Base-by-base conservation (phyloP, 345 rosid species). In the Eutrema heterophyllum region DNA sequence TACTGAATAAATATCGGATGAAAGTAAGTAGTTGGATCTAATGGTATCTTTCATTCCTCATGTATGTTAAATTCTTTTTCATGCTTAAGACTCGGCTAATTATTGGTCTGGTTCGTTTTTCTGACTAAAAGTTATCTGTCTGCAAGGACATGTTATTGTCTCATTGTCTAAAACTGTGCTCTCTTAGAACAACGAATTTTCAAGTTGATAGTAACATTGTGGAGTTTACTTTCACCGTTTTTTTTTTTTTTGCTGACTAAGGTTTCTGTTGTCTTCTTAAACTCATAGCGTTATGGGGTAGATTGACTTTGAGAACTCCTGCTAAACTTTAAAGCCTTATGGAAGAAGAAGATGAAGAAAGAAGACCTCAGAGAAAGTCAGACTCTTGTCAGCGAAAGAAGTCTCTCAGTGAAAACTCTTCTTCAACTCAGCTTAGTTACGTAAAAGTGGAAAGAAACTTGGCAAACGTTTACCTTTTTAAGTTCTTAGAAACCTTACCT, bases 1-100 rank as follows among this genome's bases (percentile, higher is more conserved):
- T 5, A 79, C 86, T 2, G 92, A 89, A 64, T 89, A 73, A 79
- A 3, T 54, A 21, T 53, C 64, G 2, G 11, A 24, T 24, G 21
- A 58, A 74, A 61, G 80, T 64, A 70, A 76, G 75, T 55, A 51
- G 55, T 68, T 60, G 40, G 33, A 46, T 36, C 46, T 70, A 29
- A 38, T 56, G 53, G 27, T 64, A 70, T 36, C 4, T 69, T 69
- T 33, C 40, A 7, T 68, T 53, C 12, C 51, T 60, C 32, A 9
- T 75, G 55, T 58, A 48, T 41, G 13, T 12, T 21, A 53, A 67
- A 21, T 56, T 53, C 29, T 15, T 64, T 49, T 61, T 33, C 10
- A 33, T 33, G 32, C 45, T 51, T 35, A 6, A 40, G 52, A 59
- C 21, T 36, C 36, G 13, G 41, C 61, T 30, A 13, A 40, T 72